These are phyloP conservation scores for Scheffersomyces stambukii DNA, from an alignment of 1,139 yeast genomes.

Conservation along the genomic window DNA sequence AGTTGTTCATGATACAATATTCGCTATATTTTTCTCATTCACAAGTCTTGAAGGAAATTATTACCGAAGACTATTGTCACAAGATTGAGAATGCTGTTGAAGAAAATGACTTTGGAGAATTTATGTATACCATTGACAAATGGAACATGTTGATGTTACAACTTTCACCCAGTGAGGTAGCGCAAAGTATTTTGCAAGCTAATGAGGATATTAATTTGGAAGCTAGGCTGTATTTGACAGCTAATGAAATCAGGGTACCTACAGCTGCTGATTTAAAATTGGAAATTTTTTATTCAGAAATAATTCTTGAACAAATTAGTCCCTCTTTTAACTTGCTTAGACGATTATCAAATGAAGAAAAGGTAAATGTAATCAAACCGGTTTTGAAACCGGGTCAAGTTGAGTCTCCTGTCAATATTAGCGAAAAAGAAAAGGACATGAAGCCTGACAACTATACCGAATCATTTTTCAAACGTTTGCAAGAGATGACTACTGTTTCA, in stretches of 20 bases:
- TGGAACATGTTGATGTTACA: slow-evolving; percentile 40
- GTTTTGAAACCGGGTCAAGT: neutral
- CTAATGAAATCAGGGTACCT: slow-evolving; percentile 14
- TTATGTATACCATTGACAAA: slow-evolving; percentile 35
- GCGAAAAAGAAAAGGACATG: neutral
- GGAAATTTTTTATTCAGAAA: slow-evolving; percentile 22
- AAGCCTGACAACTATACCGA: slow-evolving; percentile 20
- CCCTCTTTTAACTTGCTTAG: slow-evolving; percentile 10
- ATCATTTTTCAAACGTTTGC: slow-evolving; percentile 28
- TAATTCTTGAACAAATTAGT: slow-evolving; percentile 13
- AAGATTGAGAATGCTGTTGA: slow-evolving; percentile 28
- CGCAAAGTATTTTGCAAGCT: slow-evolving; percentile 5
- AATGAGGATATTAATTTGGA: slow-evolving; percentile 30
- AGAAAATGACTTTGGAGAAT: slow-evolving; percentile 29
- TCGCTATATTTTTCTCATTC: slow-evolving; percentile 40
- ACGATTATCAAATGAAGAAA: slow-evolving; percentile 5
- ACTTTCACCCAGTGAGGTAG: slow-evolving; percentile 26
- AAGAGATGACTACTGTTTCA: slow-evolving; percentile 43
- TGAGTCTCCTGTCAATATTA: neutral
- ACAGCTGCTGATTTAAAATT: slow-evolving; percentile 20
- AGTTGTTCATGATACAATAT: slow-evolving; percentile 39
- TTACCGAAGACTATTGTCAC: slow-evolving; percentile 32
- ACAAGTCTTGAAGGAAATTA: slow-evolving; percentile 27
- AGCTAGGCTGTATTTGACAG: slow-evolving; percentile 21
- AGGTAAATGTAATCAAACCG: neutral